Percentiles rank a stretch among this genome's conserved stretches.
These are phyloP conservation scores for Trypanosoma conorhini DNA, from an alignment of 208 protist species.

Conservation along the genomic window DNA sequence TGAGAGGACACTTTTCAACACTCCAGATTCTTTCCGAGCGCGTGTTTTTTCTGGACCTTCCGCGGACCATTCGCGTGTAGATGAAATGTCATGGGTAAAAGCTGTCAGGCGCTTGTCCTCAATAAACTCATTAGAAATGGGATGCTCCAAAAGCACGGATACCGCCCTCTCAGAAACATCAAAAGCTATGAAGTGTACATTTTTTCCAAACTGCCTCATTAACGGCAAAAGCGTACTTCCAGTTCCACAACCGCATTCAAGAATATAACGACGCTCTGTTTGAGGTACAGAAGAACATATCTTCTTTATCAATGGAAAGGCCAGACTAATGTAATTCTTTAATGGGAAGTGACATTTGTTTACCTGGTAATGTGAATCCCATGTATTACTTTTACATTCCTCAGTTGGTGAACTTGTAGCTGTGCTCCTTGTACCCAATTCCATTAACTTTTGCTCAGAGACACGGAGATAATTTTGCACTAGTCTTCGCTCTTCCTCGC, in stretches of 20 bases:
- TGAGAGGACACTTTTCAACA: conserved; percentile 28
- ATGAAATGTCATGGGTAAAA: conserved; percentile 48
- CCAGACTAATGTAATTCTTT: conserved; percentile 82
- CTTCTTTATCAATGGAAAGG: conserved; percentile 58
- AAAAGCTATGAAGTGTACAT: conserved; percentile 61
- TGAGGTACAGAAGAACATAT: conserved; percentile 21
- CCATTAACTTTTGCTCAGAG: conserved; percentile 12
- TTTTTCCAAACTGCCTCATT: conserved; percentile 49
- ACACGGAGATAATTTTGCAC: conserved; percentile 36
- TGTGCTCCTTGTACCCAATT: not conserved
- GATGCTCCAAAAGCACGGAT: conserved; percentile 41
- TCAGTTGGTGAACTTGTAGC: not conserved
- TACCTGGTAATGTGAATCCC: conserved; percentile 52
- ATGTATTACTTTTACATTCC: conserved; percentile 27
- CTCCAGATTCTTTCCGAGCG: conserved; percentile 11
- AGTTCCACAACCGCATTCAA: conserved; percentile 78
- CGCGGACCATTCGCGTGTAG: not conserved
- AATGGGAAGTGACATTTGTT: conserved; percentile 74
- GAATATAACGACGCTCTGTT: conserved; percentile 29
- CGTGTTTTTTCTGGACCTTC: conserved; percentile 30
- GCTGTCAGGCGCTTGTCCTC: conserved; percentile 24
- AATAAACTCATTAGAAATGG: conserved; percentile 36
- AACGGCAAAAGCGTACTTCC: conserved; percentile 74
- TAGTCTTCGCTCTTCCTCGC: conserved; percentile 22
- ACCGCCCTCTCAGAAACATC: conserved; percentile 61